Evolutionary conservation across 345 rosid species (phyloP).

Genomic region (Lenwebbia sp.): DNA sequence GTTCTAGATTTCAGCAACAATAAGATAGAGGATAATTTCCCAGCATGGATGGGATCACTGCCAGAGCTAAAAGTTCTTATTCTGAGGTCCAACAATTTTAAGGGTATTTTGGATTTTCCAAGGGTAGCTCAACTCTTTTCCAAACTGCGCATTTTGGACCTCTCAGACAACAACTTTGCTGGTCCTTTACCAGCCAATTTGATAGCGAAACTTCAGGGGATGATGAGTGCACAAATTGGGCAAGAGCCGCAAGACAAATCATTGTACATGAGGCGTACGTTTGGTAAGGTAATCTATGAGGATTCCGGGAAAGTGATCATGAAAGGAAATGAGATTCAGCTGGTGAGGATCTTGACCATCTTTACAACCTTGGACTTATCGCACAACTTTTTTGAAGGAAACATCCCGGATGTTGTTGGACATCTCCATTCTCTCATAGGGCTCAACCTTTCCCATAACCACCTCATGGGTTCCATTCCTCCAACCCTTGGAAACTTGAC

Average conservation of each 20-base stretch:
- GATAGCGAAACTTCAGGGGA: background rate
- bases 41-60: background rate
- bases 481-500: background rate
- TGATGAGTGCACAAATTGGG: background rate
- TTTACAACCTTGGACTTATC: background rate
- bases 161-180: background rate
- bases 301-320: background rate
- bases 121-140: background rate
- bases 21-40: background rate
- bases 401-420: background rate
- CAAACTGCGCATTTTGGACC: background rate
- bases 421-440: background rate
- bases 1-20: background rate
- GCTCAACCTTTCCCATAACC: background rate
- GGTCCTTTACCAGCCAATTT: background rate
- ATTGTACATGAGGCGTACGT: background rate
- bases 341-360: background rate
- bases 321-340: background rate
- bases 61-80: background rate
- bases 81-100: background rate
- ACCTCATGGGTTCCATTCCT: background rate
- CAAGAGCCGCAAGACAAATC: background rate
- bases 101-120: background rate
- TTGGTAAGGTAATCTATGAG: background rate
- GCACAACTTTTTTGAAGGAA: background rate